phyloP scores from a whole-genome alignment of 139 green algal genomes.

The Raphidocelis subcapitata region DNA sequence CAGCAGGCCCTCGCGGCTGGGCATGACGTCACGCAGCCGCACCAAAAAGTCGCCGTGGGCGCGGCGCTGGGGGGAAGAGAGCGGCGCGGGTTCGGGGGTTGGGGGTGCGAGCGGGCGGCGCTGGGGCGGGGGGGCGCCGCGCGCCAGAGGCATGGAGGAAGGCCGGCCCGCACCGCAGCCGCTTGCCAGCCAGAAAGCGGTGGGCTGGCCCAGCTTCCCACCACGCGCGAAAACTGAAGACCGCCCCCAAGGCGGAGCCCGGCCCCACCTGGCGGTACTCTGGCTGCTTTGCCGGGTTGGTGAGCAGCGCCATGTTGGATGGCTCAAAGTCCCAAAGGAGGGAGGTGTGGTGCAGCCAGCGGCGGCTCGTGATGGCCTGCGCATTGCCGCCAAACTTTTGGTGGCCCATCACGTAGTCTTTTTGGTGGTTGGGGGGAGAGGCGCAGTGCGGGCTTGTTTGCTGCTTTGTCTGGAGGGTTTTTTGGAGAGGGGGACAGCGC shows the following conservation, averaged over 20 bases:
- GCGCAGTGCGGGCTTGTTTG: too few species aligned
- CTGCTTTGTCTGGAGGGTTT: too few species aligned
- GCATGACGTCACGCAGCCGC: conserved; percentile 47
- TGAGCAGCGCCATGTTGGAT: conserved; percentile 76
- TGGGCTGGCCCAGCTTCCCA: not conserved
- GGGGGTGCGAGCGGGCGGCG: not conserved
- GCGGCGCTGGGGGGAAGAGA: conserved; percentile 51
- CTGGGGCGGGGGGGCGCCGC: not conserved
- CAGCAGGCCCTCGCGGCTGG: conserved; percentile 16
- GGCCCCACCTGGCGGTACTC: conserved; percentile 70
- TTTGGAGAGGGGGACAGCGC: too few species aligned
- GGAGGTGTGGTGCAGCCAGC: conserved; percentile 97
- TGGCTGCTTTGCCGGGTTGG: conserved; percentile 67
- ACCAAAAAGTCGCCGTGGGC: conserved; percentile 68
- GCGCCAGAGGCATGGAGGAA: too few species aligned
- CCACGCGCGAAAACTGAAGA: not conserved
- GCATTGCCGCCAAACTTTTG: conserved; percentile 98
- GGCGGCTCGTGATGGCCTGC: conserved; percentile 89
- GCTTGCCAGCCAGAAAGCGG: too few species aligned
- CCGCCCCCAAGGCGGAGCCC: not conserved
- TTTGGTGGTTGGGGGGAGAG: too few species aligned
- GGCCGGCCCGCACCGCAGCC: too few species aligned
- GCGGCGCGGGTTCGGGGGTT: not conserved
- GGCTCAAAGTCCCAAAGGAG: conserved; percentile 92
- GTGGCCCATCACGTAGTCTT: conserved; percentile 85